phyloP scores from a whole-genome alignment of 1,139 yeast genomes.

The Nakaseomyces delphensis region DNA sequence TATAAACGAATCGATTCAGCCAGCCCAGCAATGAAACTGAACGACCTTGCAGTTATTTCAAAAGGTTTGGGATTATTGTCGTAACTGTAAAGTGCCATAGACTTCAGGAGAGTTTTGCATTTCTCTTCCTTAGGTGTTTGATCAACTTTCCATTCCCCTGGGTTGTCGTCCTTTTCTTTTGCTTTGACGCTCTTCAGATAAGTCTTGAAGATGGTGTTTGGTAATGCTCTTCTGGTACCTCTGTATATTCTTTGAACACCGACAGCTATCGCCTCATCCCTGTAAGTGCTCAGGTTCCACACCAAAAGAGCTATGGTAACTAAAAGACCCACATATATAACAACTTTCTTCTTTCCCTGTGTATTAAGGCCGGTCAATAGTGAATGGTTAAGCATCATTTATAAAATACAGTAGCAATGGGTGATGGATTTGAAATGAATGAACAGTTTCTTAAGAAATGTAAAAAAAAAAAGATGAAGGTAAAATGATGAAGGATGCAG shows the following conservation, averaged over 20 bases:
- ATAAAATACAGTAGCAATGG: no score
- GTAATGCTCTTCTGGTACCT: constrained; percentile 1
- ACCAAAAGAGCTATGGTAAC: not conserved
- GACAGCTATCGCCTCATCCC: not conserved
- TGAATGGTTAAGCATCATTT: no score
- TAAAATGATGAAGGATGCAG: no score
- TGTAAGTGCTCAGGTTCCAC: constrained; percentile 3
- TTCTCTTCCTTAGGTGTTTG: not conserved
- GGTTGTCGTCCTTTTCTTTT: not conserved
- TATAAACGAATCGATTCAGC: constrained; percentile 5
- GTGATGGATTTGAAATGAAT: no score
- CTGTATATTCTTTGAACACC: not conserved
- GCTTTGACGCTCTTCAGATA: not conserved
- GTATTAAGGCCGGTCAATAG: not conserved
- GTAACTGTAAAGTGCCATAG: not conserved
- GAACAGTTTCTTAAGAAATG: no score
- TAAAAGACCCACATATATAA: not conserved
- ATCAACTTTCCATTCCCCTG: not conserved
- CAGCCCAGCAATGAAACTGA: constrained; percentile 1
- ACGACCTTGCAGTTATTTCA: not conserved
- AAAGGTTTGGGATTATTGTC: not conserved
- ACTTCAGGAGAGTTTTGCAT: not conserved
- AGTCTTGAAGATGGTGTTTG: not conserved
- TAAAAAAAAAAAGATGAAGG: no score
- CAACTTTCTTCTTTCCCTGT: not conserved